Evolutionary conservation across 2,329 filamentous ascomycete genomes (phyloP).

Genomic region (Colletotrichum tropicale): DNA sequence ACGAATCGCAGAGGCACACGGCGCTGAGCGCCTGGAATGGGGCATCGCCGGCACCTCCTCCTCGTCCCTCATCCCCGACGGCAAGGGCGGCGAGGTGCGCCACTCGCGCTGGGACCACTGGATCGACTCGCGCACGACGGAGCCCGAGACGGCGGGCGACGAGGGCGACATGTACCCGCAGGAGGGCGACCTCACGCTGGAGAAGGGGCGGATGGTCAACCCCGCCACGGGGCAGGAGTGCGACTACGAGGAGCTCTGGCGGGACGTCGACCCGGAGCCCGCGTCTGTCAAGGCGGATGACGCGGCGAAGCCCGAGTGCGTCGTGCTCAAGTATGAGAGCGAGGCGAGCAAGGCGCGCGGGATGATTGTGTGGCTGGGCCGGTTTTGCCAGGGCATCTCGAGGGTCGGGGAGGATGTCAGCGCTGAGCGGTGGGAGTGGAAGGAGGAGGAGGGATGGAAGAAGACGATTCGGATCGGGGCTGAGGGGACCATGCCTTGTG

Average conservation of each 20-base stretch:
- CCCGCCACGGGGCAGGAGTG: constrained; percentile 54
- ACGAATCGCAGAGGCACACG: neutral
- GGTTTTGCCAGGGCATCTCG: constrained; percentile 60
- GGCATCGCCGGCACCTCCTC: constrained; percentile 64
- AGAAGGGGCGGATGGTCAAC: constrained; percentile 65
- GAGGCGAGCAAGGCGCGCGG: constrained; percentile 43
- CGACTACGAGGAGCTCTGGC: constrained; percentile 73
- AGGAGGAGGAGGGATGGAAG: constrained; percentile 35
- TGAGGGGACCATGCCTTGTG: constrained; percentile 36
- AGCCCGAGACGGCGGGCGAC: constrained; percentile 48
- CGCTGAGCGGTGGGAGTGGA: constrained; percentile 61
- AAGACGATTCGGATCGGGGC: constrained; percentile 38
- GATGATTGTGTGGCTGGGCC: constrained; percentile 57
- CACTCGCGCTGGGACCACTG: constrained; percentile 61
- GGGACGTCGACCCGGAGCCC: constrained; percentile 41
- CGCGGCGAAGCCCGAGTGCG: constrained; percentile 25
- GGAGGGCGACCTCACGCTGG: constrained; percentile 48
- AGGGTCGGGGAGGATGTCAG: constrained; percentile 45
- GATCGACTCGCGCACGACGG: constrained; percentile 57
- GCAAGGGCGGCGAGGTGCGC: constrained; percentile 27
- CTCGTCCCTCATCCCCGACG: constrained; percentile 31
- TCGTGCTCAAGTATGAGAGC: constrained; percentile 46
- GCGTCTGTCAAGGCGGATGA: constrained; percentile 3
- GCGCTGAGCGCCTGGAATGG: constrained; percentile 59
- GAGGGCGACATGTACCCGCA: constrained; percentile 60